Base-by-base conservation (phyloP, 169 alveolate genomes). In the Cryptosporidium xiaoi region DNA sequence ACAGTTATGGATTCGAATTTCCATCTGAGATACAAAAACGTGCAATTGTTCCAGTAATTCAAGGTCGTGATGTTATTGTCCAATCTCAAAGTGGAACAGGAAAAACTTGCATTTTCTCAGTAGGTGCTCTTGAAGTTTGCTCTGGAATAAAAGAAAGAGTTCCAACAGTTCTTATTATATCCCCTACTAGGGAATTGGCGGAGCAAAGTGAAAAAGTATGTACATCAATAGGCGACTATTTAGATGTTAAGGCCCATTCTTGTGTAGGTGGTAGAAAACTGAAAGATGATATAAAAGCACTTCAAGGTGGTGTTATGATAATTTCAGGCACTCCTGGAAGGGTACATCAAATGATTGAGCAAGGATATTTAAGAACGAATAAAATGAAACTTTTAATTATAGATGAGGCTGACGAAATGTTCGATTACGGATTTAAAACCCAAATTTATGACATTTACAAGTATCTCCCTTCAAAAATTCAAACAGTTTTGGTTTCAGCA, bases 391-490 rank as follows among this genome's bases (percentile, higher is more conserved):
- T 97, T 97, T 92, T 98, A 82, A 94, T 98, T 16, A 93, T 98
- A 44, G 99, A 98, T 77, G 99, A 98, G 89, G 99, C 99, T 18
- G 99, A 98, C 89, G 99, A 98, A 94, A 96, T 98, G 99, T 92
- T 98, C 40, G 96, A 95, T 67, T 93, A 97, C 83, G 99, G 99
- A 31, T 98, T 98, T 93, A 97, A 97, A 93, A 98, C 93, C 53
- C 99, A 97, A 95, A 97, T 97, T 36, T 97, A 98, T 93, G 99
- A 98, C 90, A 97, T 97, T 62, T 98, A 97, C 91, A 94, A 99
- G 62, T 96, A 96, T 94, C 93, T 98, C 40, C 99, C 99, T 12
- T 97, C 98, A 8, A 95, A 95, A 62, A 96, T 97, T 33, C 98
- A 98, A 92, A 98, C 96, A 68, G 99, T 98, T 7, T 94, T 98